Conservation (phyloP, 495 filamentous ascomycete genomes). For the Talaromyces proteolyticus region DNA sequence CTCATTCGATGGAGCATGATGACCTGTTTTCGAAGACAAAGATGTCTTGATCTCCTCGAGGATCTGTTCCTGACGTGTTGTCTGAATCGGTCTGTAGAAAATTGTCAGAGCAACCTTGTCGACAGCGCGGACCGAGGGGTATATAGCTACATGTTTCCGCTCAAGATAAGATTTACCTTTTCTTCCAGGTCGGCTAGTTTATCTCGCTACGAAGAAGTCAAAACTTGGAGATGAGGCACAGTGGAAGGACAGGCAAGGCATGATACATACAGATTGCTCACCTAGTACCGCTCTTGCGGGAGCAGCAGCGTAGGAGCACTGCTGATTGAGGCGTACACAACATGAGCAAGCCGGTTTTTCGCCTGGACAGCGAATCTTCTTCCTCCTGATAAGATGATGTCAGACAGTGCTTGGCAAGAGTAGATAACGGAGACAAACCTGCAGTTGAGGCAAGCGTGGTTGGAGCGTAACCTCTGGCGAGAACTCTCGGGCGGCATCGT, state of each 20-base stretch:
- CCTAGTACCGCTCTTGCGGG: slow-evolving; percentile 19
- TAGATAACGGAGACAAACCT: slow-evolving; percentile 18
- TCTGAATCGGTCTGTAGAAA: slow-evolving; percentile 7
- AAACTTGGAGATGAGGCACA: not conserved
- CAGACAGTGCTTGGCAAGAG: not conserved
- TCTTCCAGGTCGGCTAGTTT: slow-evolving; percentile 38
- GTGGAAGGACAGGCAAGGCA: not conserved
- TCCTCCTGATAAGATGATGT: slow-evolving; percentile 23
- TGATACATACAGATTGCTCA: slow-evolving; percentile 28
- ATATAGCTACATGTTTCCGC: slow-evolving; percentile 22
- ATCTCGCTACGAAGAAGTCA: slow-evolving; percentile 28
- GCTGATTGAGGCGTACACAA: slow-evolving; percentile 37
- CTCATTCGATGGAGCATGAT: slow-evolving; percentile 11
- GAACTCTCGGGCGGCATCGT: slow-evolving; percentile 28
- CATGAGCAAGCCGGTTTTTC: slow-evolving; percentile 41
- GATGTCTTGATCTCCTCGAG: slow-evolving; percentile 12
- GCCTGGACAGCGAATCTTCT: slow-evolving; percentile 41
- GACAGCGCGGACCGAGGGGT: not conserved
- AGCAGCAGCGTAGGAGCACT: slow-evolving; percentile 30
- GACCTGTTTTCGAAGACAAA: slow-evolving; percentile 3
- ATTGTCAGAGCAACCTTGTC: slow-evolving; percentile 9
- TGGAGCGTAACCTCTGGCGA: slow-evolving; percentile 37
- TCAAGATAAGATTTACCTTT: slow-evolving; percentile 39
- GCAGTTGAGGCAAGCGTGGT: slow-evolving; percentile 42
- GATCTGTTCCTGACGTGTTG: slow-evolving; percentile 11